These are phyloP conservation scores for Leptosphaerulina australis DNA, from an alignment of 2,329 filamentous ascomycete species.

Conservation along the genomic window DNA sequence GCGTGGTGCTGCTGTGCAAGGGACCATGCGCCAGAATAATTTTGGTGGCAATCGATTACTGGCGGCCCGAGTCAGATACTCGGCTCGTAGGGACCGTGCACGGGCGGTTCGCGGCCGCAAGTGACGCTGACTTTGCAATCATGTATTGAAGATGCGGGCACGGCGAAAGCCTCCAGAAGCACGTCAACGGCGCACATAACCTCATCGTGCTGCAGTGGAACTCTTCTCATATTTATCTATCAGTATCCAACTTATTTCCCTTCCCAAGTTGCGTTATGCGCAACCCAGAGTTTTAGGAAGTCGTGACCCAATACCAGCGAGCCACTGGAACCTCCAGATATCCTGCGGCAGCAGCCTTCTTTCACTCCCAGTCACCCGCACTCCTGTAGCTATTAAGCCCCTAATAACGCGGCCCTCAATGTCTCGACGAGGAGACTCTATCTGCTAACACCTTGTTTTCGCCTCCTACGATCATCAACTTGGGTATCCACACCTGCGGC, in stretches of 20 bases:
- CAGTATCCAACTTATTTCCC: neutral
- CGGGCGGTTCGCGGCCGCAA: conserved; percentile 25
- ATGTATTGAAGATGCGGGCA: conserved; percentile 24
- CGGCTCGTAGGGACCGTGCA: conserved; percentile 20
- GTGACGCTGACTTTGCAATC: conserved; percentile 37
- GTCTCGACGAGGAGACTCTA: conserved; percentile 6
- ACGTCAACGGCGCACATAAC: conserved; percentile 22
- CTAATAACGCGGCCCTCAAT: conserved; percentile 11
- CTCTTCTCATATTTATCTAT: neutral
- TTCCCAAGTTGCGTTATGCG: conserved; percentile 1
- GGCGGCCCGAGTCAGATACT: conserved; percentile 10
- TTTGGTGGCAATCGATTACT: conserved; percentile 32
- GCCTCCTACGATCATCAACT: conserved; percentile 8
- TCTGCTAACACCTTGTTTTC: conserved; percentile 22
- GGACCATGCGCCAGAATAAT: conserved; percentile 16
- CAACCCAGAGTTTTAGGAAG: conserved; percentile 19
- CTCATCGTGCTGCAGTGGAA: neutral
- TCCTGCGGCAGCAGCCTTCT: conserved; percentile 18
- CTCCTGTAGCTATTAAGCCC: neutral
- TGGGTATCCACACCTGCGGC: conserved; percentile 11
- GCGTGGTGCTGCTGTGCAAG: neutral
- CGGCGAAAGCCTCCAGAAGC: conserved; percentile 34
- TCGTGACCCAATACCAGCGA: conserved; percentile 24
- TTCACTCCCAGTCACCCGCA: conserved; percentile 21
- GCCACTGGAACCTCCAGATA: conserved; percentile 16